Percentiles rank a stretch among this genome's conserved stretches.
These are phyloP conservation scores for Exsudoporus frostii DNA, from an alignment of 768 basidiomycete genomes.

Conservation along the genomic window DNA sequence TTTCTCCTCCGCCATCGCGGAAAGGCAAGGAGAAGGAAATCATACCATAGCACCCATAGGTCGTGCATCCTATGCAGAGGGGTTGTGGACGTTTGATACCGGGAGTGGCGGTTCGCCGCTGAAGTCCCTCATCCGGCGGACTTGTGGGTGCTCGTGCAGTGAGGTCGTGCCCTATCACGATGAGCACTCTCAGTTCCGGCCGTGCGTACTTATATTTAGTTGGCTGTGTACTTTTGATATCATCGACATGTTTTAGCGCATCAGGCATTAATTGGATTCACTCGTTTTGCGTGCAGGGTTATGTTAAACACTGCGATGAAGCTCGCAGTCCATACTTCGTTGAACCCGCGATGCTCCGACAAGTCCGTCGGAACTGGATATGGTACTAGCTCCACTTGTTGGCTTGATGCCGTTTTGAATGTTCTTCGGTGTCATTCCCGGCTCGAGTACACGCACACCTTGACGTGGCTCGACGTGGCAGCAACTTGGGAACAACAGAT, in stretches of 20 bases:
- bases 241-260: slow-evolving; percentile 18
- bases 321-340: not conserved
- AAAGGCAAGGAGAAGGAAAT: slow-evolving; percentile 49
- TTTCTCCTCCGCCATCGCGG: slow-evolving; percentile 35
- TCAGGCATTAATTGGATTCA: slow-evolving; percentile 13
- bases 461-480: not conserved
- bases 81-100: slow-evolving; percentile 1
- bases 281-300: slow-evolving; percentile 8
- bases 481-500: not conserved
- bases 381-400: not conserved
- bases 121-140: not conserved
- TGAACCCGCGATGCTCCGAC: slow-evolving; percentile 7
- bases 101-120: not conserved
- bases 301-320: not conserved
- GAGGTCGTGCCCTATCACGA: slow-evolving; percentile 1
- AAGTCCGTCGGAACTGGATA: slow-evolving; percentile 3
- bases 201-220: slow-evolving; percentile 7
- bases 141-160: slow-evolving; percentile 6
- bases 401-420: not conserved
- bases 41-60: slow-evolving; percentile 7
- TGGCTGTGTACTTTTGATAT: slow-evolving; percentile 16
- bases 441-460: not conserved
- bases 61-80: not conserved
- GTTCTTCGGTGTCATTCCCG: not conserved
- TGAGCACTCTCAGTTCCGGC: not conserved